Conservation (phyloP, 192 early-diverging fungal genomes). For the Mortierella antarctica region DNA sequence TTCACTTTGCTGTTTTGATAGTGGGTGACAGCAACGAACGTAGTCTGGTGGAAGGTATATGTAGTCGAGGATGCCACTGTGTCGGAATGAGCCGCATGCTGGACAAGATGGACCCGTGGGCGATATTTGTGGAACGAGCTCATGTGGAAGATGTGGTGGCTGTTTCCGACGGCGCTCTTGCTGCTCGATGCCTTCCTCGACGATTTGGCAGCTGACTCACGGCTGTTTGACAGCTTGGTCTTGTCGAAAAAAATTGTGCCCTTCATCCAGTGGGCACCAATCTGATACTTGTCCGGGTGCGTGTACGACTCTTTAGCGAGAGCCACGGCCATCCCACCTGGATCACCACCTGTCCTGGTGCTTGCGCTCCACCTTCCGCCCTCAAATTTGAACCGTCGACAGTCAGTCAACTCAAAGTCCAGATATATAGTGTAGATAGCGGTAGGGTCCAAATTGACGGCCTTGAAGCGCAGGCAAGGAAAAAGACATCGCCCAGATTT, state of each 20-base stretch:
- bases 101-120: slow-evolving; percentile 62
- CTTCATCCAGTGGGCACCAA: slow-evolving; percentile 56
- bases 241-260: slow-evolving; percentile 57
- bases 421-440: slow-evolving; percentile 50
- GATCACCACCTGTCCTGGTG: not conserved
- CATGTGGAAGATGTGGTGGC: slow-evolving; percentile 37
- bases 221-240: slow-evolving; percentile 62
- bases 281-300: slow-evolving; percentile 38
- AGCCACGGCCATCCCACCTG: not conserved
- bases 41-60: slow-evolving; percentile 57
- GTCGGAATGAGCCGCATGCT: slow-evolving; percentile 17
- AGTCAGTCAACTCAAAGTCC: slow-evolving; percentile 57
- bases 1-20: slow-evolving; percentile 70
- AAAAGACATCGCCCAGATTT: slow-evolving; percentile 68
- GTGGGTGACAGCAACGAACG: slow-evolving; percentile 70
- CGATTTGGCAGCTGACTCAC: not conserved
- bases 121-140: slow-evolving; percentile 64
- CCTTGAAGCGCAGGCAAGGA: slow-evolving; percentile 57
- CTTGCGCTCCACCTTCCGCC: slow-evolving; percentile 46
- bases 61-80: slow-evolving; percentile 11
- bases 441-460: slow-evolving; percentile 54
- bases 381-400: slow-evolving; percentile 48
- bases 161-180: not conserved
- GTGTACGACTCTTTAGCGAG: slow-evolving; percentile 14
- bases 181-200: not conserved